A percentile compares a stretch with the other conserved stretches of the same genome.
Conservation (phyloP, 345 rosid genomes). For the Erodium maritimum region DNA sequence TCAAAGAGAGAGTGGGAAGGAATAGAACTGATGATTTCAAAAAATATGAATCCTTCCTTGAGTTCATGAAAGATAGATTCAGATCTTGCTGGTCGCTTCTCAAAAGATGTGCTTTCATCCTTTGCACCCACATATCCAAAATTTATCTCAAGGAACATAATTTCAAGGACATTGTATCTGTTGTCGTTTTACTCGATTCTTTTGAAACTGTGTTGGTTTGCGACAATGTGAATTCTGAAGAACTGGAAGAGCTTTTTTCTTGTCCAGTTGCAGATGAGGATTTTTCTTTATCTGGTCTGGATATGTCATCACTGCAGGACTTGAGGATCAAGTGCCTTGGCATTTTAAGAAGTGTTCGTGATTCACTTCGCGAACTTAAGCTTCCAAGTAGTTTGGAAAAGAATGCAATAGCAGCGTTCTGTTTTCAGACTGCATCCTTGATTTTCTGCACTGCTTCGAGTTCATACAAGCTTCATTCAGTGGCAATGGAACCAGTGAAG, state of each 20-base stretch:
- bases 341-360: slow-evolving; percentile 7
- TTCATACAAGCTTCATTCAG: slow-evolving; percentile 20
- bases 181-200: slow-evolving; percentile 16
- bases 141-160: slow-evolving; percentile 11
- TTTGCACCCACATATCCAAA: slow-evolving; percentile 24
- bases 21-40: background rate
- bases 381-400: slow-evolving; percentile 13
- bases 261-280: background rate
- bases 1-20: background rate
- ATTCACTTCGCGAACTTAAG: slow-evolving; percentile 11
- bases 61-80: slow-evolving; percentile 16
- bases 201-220: slow-evolving; percentile 10
- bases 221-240: slow-evolving; percentile 13
- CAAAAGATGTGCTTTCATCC: slow-evolving; percentile 9
- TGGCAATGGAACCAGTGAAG: slow-evolving; percentile 18
- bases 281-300: background rate
- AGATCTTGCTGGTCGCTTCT: slow-evolving; percentile 1
- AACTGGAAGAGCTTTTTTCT: slow-evolving; percentile 16
- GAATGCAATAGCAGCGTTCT: slow-evolving; percentile 12
- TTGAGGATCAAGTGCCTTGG: slow-evolving; percentile 18
- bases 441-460: slow-evolving; percentile 34
- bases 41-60: slow-evolving; percentile 14
- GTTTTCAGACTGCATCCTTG: slow-evolving; percentile 21
- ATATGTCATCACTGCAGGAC: background rate
- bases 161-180: slow-evolving; percentile 4